These are phyloP conservation scores for Heliamphora pulchella DNA, from an alignment of 179 eudicot species.

Conservation along the genomic window DNA sequence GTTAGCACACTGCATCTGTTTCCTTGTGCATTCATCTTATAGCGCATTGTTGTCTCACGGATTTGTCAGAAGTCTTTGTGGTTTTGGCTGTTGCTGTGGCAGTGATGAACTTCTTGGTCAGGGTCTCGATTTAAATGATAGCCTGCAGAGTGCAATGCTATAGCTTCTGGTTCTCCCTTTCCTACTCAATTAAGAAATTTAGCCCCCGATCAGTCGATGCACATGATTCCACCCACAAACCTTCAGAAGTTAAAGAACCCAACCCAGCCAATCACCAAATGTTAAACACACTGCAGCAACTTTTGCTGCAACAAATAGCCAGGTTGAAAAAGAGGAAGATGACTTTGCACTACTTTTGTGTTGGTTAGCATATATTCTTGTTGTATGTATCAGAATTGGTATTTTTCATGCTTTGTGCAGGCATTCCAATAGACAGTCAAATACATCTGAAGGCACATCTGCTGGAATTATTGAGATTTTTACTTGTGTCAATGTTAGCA, in stretches of 20 bases:
- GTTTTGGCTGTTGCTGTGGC: constrained; percentile 15
- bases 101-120: constrained; percentile 81
- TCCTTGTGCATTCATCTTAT: not conserved
- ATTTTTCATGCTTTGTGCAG: constrained; percentile 38
- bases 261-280: constrained; percentile 19
- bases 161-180: constrained; percentile 74
- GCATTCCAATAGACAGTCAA: constrained; percentile 43
- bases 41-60: not conserved
- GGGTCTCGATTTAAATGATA: constrained; percentile 88
- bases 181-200: constrained; percentile 36
- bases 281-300: constrained; percentile 31
- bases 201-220: constrained; percentile 21
- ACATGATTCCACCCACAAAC: constrained; percentile 23
- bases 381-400: not conserved
- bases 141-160: constrained; percentile 67
- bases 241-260: constrained; percentile 27
- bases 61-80: constrained; percentile 13
- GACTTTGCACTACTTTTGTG: constrained; percentile 45
- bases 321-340: constrained; percentile 61
- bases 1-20: not conserved
- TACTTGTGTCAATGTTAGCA: constrained; percentile 33
- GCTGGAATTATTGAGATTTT: constrained; percentile 26
- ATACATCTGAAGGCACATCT: constrained; percentile 21
- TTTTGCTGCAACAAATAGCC: constrained; percentile 20
- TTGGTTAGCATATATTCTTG: not conserved